Conservation (phyloP, 495 filamentous ascomycete genomes). For the Sporormia fimetaria region DNA sequence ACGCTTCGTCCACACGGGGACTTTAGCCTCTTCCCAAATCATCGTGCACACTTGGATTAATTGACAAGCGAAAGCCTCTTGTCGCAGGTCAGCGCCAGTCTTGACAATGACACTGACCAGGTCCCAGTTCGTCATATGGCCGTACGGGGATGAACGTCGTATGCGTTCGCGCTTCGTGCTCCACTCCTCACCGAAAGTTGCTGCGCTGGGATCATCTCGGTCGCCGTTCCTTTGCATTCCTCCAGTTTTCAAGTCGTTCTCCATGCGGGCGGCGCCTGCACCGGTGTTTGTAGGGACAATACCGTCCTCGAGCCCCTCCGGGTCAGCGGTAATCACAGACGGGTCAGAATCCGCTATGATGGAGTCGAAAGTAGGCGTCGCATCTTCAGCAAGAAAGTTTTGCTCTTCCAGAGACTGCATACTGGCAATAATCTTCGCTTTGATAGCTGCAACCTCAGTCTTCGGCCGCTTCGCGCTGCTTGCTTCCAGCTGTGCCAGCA, state of each 20-base stretch:
- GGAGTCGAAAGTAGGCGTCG: conserved; percentile 54
- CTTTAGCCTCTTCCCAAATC: conserved; percentile 59
- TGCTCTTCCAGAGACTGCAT: conserved; percentile 77
- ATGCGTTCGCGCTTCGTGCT: conserved; percentile 64
- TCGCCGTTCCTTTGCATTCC: conserved; percentile 64
- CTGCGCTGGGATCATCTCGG: conserved; percentile 67
- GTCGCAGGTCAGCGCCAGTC: conserved; percentile 62
- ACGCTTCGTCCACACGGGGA: conserved; percentile 67
- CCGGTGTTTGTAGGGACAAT: conserved; percentile 42
- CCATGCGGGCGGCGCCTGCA: conserved; percentile 64
- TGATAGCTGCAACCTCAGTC: conserved; percentile 62
- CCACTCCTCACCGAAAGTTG: conserved; percentile 71
- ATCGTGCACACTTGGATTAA: conserved; percentile 62
- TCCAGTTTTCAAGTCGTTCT: conserved; percentile 69
- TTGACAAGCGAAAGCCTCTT: conserved; percentile 71
- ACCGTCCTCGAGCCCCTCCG: conserved; percentile 36
- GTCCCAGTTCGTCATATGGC: conserved; percentile 72
- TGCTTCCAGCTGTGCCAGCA: conserved; percentile 64
- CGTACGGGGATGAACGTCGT: conserved; percentile 60
- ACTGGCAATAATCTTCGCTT: conserved; percentile 67
- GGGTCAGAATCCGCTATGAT: conserved; percentile 52
- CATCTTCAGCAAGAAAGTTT: conserved; percentile 53
- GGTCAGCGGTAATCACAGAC: conserved; percentile 29
- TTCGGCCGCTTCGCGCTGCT: conserved; percentile 59
- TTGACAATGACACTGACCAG: conserved; percentile 70